Evolutionary conservation across 306 rosid genomes (phyloP), one percentile per base, ranked within the genome.

Genomic region (Abrus pulchellus): DNA sequence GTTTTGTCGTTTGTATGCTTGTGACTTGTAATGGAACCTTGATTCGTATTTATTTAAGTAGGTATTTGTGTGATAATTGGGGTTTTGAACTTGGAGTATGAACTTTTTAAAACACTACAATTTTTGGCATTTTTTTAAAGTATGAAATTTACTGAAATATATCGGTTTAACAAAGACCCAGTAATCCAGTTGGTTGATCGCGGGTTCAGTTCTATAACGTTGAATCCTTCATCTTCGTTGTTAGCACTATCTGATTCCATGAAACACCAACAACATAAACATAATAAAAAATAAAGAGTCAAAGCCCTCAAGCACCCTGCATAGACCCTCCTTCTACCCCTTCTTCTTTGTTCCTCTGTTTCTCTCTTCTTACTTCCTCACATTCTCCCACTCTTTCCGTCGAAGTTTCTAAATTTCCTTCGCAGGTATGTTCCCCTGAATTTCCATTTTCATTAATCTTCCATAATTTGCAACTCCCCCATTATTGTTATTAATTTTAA

Each of bases 351-450:
- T 66, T 47, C 20, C 74, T 70, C 45, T 33, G 33, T 54, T 57
- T 43, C 76, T 71, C 68, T 60, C 83, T 20, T 77, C 77, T 10
- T 41, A 38, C n/a, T 81, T 75, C 36, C 54, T 56, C 69, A 69
- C 57, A 73, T 50, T 76, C 45, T 72, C 48, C 69, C 69, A 69
- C 57, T 76, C 55, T 76, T 54, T 72, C 48, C 69, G 30, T 50
- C 77, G 3, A 75, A 78, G 45, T 76, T 86, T 63, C 38, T 48
- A 84, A 75, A 13, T 75, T 80, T 80, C 43, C 44, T 66, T 43
- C 79, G 0, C 20, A 84, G 87, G 86, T 82, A 74, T 70, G 84
- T 74, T 20, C 70, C 36, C 53, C 13, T 20, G 47, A 55, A 49
- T 27, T 36, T 56, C 61, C 61, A 32, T 54, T 52, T 49, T 66